Base-by-base conservation (phyloP, 1,284 basidiomycete genomes). In the Boletus smithii region DNA sequence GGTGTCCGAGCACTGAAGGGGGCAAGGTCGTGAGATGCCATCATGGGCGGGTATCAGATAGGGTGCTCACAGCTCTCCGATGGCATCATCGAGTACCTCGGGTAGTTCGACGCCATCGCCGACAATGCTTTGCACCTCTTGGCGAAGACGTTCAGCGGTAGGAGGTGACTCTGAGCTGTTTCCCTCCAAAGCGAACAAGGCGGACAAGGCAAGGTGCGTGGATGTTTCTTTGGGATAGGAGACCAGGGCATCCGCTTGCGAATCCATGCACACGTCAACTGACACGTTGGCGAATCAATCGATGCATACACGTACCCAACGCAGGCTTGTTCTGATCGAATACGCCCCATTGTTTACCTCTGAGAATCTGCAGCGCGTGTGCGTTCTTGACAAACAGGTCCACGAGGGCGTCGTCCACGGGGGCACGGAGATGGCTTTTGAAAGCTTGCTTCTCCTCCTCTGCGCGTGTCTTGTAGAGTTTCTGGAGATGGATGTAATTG, bases 341-440 rank as follows among this genome's bases (percentile, higher is more conserved):
- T 3, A 73, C 66, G 30, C 79, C 79, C 73, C 85, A 83, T 37
- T 73, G 77, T 54, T 76, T 78, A 0, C 95, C 94, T 29, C 83
- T 75, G 49, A 97, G 69, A 1, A 97, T 71, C 51, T 81, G 83
- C 14, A 98, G 67, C 13, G 81, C 90, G 62, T 91, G 91, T 0
- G 88, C 81, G 58, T 98, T 95, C 75, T 89, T 95, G 39, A 95
- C 88, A 62, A 99, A 99, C 7, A 77, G 73, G 58, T 91, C 88
- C 4, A 97, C 72, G 36, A 91, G 65, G 1, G 70, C 72, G 32
- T 81, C 64, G 36, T 76, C 73, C 16, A 82, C 61, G 0, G 70
- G 64, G 1, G 71, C 66, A 13, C 60, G 62, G 36, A 80, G 60
- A 44, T 73, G 72, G 27, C 63, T 66, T 60, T 74, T 76, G 66